Percentiles rank a stretch among this genome's conserved stretches.
Evolutionary conservation across 495 filamentous ascomycete genomes (phyloP).

Genomic region (Trichoderma asperelloides): DNA sequence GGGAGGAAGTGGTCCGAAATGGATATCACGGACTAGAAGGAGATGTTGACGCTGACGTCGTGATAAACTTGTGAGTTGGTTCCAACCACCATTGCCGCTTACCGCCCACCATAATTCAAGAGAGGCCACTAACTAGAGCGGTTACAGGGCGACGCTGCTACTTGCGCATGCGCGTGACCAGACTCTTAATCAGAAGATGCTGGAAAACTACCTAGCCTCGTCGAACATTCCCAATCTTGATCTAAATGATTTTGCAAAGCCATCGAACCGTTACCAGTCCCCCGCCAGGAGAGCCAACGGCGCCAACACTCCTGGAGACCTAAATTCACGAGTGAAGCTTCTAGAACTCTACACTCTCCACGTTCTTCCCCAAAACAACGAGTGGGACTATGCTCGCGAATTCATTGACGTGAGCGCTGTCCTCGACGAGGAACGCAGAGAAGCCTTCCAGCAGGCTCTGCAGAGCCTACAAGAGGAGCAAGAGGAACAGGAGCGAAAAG

Average conservation of each 20-base stretch:
- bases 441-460: conserved; percentile 67
- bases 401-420: conserved; percentile 79
- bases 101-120: not conserved
- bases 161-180: conserved; percentile 81
- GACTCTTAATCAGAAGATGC: conserved; percentile 68
- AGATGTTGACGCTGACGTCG: conserved; percentile 87
- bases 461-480: conserved; percentile 69
- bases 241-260: conserved; percentile 48
- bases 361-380: conserved; percentile 77
- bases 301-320: conserved; percentile 68
- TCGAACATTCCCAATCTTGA: conserved; percentile 61
- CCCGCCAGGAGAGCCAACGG: conserved; percentile 40
- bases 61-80: conserved; percentile 75
- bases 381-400: conserved; percentile 90
- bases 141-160: conserved; percentile 67
- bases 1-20: conserved; percentile 81
- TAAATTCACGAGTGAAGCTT: conserved; percentile 70
- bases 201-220: conserved; percentile 85
- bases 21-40: conserved; percentile 83
- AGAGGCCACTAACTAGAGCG: conserved; percentile 11
- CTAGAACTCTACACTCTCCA: conserved; percentile 92
- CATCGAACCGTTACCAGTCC: conserved; percentile 24
- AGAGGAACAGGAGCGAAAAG: conserved; percentile 50
- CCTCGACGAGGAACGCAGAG: conserved; percentile 85
- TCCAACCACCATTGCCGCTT: not conserved